A percentile compares a stretch with the other conserved stretches of the same genome.
These are phyloP conservation scores for Scedosporium boydii DNA, from an alignment of 2,329 filamentous ascomycete genomes.

Conservation along the genomic window DNA sequence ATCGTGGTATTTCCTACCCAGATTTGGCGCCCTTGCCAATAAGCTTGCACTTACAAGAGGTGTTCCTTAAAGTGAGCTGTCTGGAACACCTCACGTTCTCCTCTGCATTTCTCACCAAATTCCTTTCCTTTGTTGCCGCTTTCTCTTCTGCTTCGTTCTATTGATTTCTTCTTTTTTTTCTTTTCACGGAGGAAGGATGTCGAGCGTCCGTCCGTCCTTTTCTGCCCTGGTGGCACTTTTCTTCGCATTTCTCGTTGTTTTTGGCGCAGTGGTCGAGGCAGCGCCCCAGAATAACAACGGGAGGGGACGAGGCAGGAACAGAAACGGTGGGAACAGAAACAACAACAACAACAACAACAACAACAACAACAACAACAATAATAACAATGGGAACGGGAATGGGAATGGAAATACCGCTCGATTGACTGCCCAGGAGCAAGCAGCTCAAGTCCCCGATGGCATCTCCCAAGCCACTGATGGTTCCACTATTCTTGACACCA, in stretches of 20 bases:
- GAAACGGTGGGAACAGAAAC: neutral
- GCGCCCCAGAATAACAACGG: constrained; percentile 4
- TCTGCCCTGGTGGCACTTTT: constrained; percentile 9
- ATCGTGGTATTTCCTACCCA: neutral
- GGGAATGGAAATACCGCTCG: constrained; percentile 1
- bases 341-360: neutral
- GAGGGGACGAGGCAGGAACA: neutral
- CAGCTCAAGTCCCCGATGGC: constrained; percentile 15
- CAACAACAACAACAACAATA: neutral
- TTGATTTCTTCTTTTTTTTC: neutral
- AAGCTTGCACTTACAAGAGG: neutral
- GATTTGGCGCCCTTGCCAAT: neutral
- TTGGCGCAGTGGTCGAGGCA: constrained; percentile 6
- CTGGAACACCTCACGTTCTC: neutral
- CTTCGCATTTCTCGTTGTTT: neutral
- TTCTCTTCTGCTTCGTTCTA: neutral
- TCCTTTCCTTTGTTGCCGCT: neutral
- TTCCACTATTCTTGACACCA: constrained; percentile 45
- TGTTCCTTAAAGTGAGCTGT: neutral
- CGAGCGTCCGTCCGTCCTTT: constrained; percentile 2
- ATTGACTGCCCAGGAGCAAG: constrained; percentile 7
- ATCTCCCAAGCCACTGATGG: constrained; percentile 39
- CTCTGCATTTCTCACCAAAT: neutral
- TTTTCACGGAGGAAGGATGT: neutral
- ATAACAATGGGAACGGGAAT: neutral